Conservation (phyloP, 352 stramenopile genomes). For the Achlya hypogyna region DNA sequence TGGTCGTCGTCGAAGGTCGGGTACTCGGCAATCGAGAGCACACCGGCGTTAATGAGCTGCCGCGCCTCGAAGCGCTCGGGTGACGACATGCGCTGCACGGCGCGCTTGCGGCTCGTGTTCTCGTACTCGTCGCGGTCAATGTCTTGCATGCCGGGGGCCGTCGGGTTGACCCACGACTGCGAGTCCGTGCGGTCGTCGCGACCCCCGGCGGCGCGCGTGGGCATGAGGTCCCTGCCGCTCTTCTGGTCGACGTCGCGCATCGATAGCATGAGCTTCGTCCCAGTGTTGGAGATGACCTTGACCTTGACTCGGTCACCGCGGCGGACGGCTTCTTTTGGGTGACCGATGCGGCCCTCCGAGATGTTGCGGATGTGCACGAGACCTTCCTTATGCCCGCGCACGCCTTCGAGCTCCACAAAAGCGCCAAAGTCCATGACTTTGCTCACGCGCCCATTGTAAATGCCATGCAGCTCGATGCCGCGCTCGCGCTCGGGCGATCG, state of each 20-base stretch:
- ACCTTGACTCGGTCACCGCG: slow-evolving; percentile 91
- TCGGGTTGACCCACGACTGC: slow-evolving; percentile 77
- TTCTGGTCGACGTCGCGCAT: slow-evolving; percentile 97
- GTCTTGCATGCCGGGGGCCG: slow-evolving; percentile 73
- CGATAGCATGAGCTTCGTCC: slow-evolving; percentile 87
- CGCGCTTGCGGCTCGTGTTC: slow-evolving; percentile 38
- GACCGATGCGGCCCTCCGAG: slow-evolving; percentile 72
- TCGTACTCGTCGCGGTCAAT: slow-evolving; percentile 56
- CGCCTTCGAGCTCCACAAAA: slow-evolving; percentile 89
- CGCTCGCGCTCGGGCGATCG: slow-evolving; percentile 25
- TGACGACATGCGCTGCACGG: slow-evolving; percentile 87
- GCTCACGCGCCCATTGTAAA: slow-evolving; percentile 90
- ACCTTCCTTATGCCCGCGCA: slow-evolving; percentile 70
- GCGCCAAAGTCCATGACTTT: slow-evolving; percentile 97
- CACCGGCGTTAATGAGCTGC: slow-evolving; percentile 97
- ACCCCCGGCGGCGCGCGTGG: slow-evolving; percentile 70
- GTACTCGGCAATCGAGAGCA: slow-evolving; percentile 97
- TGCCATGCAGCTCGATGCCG: slow-evolving; percentile 85
- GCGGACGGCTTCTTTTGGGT: slow-evolving; percentile 82
- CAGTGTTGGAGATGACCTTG: slow-evolving; percentile 93
- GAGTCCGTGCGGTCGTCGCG: slow-evolving; percentile 46
- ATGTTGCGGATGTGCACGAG: slow-evolving; percentile 94
- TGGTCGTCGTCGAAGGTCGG: slow-evolving; percentile 96
- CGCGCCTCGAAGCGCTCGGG: slow-evolving; percentile 96
- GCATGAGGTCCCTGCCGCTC: slow-evolving; percentile 91